Evolutionary conservation across 768 basidiomycete species (phyloP).

Genomic region (Hericium coralloides): DNA sequence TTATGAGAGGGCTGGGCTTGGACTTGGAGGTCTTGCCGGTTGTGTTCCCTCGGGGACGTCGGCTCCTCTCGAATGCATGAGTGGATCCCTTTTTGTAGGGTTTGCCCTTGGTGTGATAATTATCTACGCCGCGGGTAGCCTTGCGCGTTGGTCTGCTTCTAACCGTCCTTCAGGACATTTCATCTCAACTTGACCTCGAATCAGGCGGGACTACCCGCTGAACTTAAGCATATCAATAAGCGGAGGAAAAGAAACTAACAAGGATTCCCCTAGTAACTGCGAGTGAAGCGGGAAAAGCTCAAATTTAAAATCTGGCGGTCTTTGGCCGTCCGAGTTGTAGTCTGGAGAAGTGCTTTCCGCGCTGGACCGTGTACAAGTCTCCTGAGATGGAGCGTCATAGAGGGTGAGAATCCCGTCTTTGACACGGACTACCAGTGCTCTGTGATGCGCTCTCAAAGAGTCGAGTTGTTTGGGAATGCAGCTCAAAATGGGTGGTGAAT

Average conservation of each 20-base stretch:
- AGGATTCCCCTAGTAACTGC: slow-evolving; percentile 85
- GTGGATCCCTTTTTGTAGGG: slow-evolving; percentile 1
- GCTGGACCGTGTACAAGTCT: slow-evolving; percentile 69
- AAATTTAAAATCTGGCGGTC: slow-evolving; percentile 4
- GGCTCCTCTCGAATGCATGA: slow-evolving; percentile 18
- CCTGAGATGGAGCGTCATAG: slow-evolving; percentile 74
- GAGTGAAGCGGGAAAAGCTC: slow-evolving; percentile 65
- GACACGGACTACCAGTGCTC: slow-evolving; percentile 51
- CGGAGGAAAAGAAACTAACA: slow-evolving; percentile 88
- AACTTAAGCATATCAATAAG: slow-evolving; percentile 89
- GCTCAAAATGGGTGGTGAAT: slow-evolving; percentile 78
- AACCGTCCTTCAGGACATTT: slow-evolving; percentile 12
- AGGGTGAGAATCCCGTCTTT: slow-evolving; percentile 66
- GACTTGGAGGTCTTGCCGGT: slow-evolving; percentile 29
- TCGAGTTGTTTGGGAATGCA: slow-evolving; percentile 84
- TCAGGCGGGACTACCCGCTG: slow-evolving; percentile 79
- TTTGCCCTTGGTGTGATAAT: slow-evolving; percentile 39
- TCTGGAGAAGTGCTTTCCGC: slow-evolving; percentile 60
- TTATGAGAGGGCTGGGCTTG: slow-evolving; percentile 39
- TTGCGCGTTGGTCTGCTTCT: slow-evolving; percentile 20
- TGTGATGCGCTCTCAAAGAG: slow-evolving; percentile 68
- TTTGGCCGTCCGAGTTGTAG: slow-evolving; percentile 16
- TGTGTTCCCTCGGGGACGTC: slow-evolving; percentile 21
- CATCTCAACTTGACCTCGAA: slow-evolving; percentile 52
- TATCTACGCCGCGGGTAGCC: slow-evolving; percentile 33